These are phyloP conservation scores for Epicoccum sorghinum DNA, from an alignment of 2,329 filamentous ascomycete species.

Conservation along the genomic window DNA sequence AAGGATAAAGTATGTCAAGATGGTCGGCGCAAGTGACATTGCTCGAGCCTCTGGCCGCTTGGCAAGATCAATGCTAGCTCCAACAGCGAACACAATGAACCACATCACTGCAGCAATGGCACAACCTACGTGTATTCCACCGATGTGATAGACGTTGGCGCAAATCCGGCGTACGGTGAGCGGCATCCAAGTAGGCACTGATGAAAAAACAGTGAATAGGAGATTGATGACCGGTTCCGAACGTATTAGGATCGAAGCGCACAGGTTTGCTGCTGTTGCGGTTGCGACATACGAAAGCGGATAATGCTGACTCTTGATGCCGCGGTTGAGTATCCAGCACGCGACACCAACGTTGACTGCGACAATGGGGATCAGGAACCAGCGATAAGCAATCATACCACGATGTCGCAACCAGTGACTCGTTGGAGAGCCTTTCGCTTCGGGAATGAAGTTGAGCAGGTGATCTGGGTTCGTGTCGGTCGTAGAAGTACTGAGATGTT, in stretches of 20 bases:
- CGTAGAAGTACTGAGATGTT: slow-evolving; percentile 19
- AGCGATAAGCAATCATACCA: slow-evolving; percentile 39
- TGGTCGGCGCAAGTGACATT: slow-evolving; percentile 29
- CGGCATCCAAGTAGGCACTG: slow-evolving; percentile 38
- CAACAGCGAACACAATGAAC: slow-evolving; percentile 53
- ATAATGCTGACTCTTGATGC: slow-evolving; percentile 27
- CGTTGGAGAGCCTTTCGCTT: slow-evolving; percentile 18
- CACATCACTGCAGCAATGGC: slow-evolving; percentile 48
- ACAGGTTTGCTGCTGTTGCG: slow-evolving; percentile 47
- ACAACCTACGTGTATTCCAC: slow-evolving; percentile 47
- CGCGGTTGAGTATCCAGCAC: slow-evolving; percentile 34
- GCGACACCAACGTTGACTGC: slow-evolving; percentile 36
- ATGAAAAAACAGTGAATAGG: slow-evolving; percentile 45
- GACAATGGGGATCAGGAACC: slow-evolving; percentile 38
- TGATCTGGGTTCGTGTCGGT: slow-evolving; percentile 18
- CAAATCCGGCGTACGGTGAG: slow-evolving; percentile 40
- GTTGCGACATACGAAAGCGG: slow-evolving; percentile 40
- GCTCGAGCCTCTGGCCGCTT: slow-evolving; percentile 27
- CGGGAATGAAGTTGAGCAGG: slow-evolving; percentile 8
- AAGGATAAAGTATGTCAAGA: slow-evolving; percentile 42
- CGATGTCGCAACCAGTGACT: slow-evolving; percentile 40
- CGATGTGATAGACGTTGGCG: slow-evolving; percentile 45
- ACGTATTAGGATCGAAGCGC: slow-evolving; percentile 41
- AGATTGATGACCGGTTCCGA: slow-evolving; percentile 48
- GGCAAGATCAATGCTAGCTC: slow-evolving; percentile 41